phyloP scores from a whole-genome alignment of 495 filamentous ascomycete genomes.

The Pseudevernia furfuracea region DNA sequence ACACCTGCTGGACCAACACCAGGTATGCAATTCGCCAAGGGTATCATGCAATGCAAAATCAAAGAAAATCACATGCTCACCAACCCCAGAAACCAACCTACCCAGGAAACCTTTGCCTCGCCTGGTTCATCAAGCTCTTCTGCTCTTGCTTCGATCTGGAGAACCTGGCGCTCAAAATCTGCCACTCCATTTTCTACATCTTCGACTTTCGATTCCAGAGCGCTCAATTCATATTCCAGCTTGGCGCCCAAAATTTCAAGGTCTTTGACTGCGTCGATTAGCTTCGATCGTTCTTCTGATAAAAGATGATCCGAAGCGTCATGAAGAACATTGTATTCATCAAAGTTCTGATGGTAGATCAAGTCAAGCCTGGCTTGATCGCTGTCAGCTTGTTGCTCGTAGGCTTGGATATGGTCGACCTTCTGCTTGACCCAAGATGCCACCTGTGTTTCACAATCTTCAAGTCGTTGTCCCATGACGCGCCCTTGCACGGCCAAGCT shows the following conservation, averaged over 20 bases:
- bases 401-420: constrained; percentile 51
- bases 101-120: constrained; percentile 52
- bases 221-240: constrained; percentile 87
- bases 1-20: constrained; percentile 1
- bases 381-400: constrained; percentile 52
- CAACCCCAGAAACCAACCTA: constrained; percentile 40
- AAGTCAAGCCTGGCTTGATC: constrained; percentile 60
- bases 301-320: constrained; percentile 60
- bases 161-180: constrained; percentile 76
- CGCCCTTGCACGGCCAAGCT: constrained; percentile 52
- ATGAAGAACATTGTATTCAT: constrained; percentile 55
- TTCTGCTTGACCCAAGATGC: constrained; percentile 60
- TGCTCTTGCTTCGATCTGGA: constrained; percentile 66
- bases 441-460: constrained; percentile 43
- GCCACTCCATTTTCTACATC: constrained; percentile 79
- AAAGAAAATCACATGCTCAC: constrained; percentile 22
- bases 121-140: constrained; percentile 58
- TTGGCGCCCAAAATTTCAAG: constrained; percentile 78
- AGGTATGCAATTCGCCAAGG: constrained; percentile 9
- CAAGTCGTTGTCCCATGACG: constrained; percentile 46
- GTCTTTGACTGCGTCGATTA: constrained; percentile 70
- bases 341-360: constrained; percentile 58
- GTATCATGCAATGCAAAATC: constrained; percentile 17
- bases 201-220: constrained; percentile 69
- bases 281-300: constrained; percentile 52